phyloP scores from a whole-genome alignment of 2,329 filamentous ascomycete species.

The Diaporthe velutina region DNA sequence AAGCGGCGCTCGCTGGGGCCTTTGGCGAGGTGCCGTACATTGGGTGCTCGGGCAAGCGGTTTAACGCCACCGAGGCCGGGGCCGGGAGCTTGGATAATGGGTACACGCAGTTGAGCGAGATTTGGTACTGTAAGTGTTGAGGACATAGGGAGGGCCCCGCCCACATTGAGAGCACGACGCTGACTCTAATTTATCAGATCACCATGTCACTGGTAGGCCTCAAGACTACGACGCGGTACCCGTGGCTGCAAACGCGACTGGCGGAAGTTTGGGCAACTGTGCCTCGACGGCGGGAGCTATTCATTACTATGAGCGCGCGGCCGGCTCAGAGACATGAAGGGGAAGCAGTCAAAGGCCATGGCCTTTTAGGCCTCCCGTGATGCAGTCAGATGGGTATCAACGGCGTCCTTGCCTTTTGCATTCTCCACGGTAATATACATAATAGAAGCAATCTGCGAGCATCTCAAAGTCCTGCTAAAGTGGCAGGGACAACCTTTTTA shows the following conservation, averaged over 20 bases:
- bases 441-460: not conserved
- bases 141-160: not conserved
- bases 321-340: constrained; percentile 50
- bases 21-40: constrained; percentile 71
- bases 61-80: constrained; percentile 71
- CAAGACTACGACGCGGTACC: constrained; percentile 64
- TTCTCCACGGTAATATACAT: constrained; percentile 23
- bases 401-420: constrained; percentile 12
- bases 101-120: constrained; percentile 69
- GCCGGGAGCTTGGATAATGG: constrained; percentile 67
- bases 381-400: constrained; percentile 7
- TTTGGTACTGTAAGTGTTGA: constrained; percentile 68
- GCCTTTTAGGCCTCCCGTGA: not conserved
- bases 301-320: constrained; percentile 65
- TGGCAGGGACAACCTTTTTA: not conserved
- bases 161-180: not conserved
- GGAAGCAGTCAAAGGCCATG: not conserved
- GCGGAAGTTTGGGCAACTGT: constrained; percentile 65
- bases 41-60: constrained; percentile 71
- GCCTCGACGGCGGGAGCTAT: constrained; percentile 66
- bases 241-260: constrained; percentile 59
- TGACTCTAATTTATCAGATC: constrained; percentile 49
- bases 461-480: not conserved
- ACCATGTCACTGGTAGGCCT: constrained; percentile 69
- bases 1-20: constrained; percentile 60